A percentile compares a stretch with the other conserved stretches of the same genome.
Conservation (phyloP, 2,329 filamentous ascomycete genomes). For the Trichoderma atrobrunneum region DNA sequence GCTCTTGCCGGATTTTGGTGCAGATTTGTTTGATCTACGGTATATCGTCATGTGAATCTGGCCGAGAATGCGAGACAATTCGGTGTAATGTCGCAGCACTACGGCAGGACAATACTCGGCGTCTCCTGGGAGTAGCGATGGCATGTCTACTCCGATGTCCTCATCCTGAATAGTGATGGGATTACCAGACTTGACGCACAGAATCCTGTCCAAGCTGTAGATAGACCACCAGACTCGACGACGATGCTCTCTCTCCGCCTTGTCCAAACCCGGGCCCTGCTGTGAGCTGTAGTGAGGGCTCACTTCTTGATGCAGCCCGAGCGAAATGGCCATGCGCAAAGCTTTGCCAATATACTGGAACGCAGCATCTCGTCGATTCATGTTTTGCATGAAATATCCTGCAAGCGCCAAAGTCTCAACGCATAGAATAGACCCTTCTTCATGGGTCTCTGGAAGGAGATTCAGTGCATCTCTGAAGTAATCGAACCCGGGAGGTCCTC, state of each 20-base stretch:
- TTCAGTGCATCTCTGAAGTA: slow-evolving; percentile 52
- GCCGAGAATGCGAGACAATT: slow-evolving; percentile 51
- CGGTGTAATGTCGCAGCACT: slow-evolving; percentile 50
- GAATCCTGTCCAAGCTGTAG: slow-evolving; percentile 53
- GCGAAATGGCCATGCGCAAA: slow-evolving; percentile 55
- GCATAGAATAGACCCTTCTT: slow-evolving; percentile 52
- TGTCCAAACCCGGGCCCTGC: slow-evolving; percentile 32
- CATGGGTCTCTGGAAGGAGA: slow-evolving; percentile 53
- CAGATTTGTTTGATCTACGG: slow-evolving; percentile 37
- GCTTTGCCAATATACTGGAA: slow-evolving; percentile 55
- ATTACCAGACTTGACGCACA: slow-evolving; percentile 54
- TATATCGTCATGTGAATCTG: slow-evolving; percentile 48
- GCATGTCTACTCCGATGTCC: slow-evolving; percentile 43
- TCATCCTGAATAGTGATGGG: slow-evolving; percentile 54
- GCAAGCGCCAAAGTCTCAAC: slow-evolving; percentile 54
- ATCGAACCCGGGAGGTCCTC: slow-evolving; percentile 53
- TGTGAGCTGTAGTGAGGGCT: slow-evolving; percentile 39
- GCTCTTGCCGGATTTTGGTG: slow-evolving; percentile 43
- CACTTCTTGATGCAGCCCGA: slow-evolving; percentile 56
- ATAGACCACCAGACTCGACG: slow-evolving; percentile 56
- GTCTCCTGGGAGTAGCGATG: slow-evolving; percentile 36
- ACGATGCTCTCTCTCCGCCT: slow-evolving; percentile 45
- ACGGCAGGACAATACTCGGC: slow-evolving; percentile 44
- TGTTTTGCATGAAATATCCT: slow-evolving; percentile 56
- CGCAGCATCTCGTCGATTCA: slow-evolving; percentile 53